phyloP scores from a whole-genome alignment of 2,329 filamentous ascomycete genomes.

The Talaromyces sp. region DNA sequence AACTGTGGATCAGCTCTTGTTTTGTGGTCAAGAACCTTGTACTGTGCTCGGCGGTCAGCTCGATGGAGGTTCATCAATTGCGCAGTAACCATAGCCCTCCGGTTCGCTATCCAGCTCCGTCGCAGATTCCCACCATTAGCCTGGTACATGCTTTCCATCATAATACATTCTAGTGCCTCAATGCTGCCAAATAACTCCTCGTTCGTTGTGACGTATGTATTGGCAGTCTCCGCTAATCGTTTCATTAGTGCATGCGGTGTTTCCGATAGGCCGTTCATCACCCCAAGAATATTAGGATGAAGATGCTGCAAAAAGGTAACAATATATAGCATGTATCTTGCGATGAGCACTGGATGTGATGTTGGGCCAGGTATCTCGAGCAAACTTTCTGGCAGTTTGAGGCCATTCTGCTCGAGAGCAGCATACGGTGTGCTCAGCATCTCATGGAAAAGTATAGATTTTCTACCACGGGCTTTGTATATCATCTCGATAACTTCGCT shows the following conservation, averaged over 20 bases:
- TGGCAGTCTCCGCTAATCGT: slow-evolving; percentile 27
- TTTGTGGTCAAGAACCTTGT: slow-evolving; percentile 25
- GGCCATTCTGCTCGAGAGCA: not conserved
- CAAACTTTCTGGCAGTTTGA: not conserved
- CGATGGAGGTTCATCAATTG: slow-evolving; percentile 42
- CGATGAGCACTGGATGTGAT: not conserved
- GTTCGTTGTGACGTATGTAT: slow-evolving; percentile 32
- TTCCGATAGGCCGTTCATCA: too few relatives aligned
- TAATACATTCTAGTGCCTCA: slow-evolving; percentile 42
- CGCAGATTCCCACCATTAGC: slow-evolving; percentile 40
- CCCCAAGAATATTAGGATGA: not conserved
- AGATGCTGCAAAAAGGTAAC: not conserved
- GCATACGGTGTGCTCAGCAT: not conserved
- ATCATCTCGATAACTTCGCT: not conserved
- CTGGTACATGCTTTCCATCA: slow-evolving; percentile 40
- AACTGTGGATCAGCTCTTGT: slow-evolving; percentile 21
- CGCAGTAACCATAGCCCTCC: slow-evolving; percentile 36
- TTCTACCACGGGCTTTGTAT: not conserved
- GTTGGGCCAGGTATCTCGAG: not conserved
- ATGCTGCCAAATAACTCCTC: slow-evolving; percentile 36
- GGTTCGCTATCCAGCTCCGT: slow-evolving; percentile 36
- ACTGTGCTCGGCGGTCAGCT: not conserved
- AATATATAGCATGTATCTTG: not conserved
- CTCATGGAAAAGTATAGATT: not conserved
- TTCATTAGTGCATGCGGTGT: slow-evolving; percentile 21